Conservation (phyloP, 148 eudicot genomes). For the Vaccinium macrocarpon region DNA sequence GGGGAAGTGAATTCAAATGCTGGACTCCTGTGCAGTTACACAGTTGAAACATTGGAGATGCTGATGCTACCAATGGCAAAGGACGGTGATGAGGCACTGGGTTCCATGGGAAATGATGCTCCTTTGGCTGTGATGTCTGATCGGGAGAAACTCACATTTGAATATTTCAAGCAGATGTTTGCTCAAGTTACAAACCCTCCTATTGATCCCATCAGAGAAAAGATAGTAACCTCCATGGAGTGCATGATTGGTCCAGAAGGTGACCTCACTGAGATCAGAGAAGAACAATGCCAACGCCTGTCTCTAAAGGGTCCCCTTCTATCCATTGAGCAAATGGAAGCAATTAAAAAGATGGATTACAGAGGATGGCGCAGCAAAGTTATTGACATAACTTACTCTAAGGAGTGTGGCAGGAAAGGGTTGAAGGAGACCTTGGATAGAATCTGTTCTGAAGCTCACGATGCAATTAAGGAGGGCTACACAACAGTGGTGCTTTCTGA, state of each 20-base stretch:
- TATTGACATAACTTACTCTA: conserved; percentile 81
- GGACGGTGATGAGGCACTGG: conserved; percentile 95
- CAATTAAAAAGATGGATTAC: conserved; percentile 87
- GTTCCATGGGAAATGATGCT: conserved; percentile 99
- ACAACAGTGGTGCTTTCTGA: conserved; percentile 86
- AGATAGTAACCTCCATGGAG: conserved; percentile 95
- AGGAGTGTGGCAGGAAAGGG: conserved; percentile 67
- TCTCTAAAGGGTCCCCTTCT: conserved; percentile 92
- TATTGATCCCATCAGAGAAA: conserved; percentile 95
- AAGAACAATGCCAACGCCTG: conserved; percentile 90
- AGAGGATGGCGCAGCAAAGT: conserved; percentile 98
- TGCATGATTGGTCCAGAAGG: conserved; percentile 99
- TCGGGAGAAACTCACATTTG: conserved; percentile 91
- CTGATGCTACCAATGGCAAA: conserved; percentile 94
- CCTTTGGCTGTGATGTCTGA: conserved; percentile 98
- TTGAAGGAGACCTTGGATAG: conserved; percentile 92
- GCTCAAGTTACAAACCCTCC: conserved; percentile 99
- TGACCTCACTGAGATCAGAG: conserved; percentile 93
- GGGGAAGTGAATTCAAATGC: background rate
- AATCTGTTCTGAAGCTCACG: conserved; percentile 79
- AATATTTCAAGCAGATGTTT: conserved; percentile 98
- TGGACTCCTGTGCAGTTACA: conserved; percentile 54
- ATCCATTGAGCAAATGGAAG: conserved; percentile 88
- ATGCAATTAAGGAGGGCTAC: conserved; percentile 83
- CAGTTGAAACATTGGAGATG: conserved; percentile 90